phyloP scores from a whole-genome alignment of 2,329 filamentous ascomycete species.

The Xylaria sp. region DNA sequence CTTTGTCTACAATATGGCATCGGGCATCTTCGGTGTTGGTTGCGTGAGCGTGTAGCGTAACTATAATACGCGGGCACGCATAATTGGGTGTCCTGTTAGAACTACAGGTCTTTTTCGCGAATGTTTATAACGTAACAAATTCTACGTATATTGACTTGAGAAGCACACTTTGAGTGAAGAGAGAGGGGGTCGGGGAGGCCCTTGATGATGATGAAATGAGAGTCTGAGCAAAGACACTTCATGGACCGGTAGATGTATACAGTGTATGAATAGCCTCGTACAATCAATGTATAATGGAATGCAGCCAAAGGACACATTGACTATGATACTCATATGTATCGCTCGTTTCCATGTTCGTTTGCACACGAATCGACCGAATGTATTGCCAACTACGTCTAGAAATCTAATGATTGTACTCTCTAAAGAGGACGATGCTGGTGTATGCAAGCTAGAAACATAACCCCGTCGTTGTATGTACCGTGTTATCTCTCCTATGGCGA shows the following conservation, averaged over 20 bases:
- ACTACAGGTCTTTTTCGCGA: constrained; percentile 7
- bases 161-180: constrained; percentile 25
- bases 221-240: constrained; percentile 1
- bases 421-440: not conserved
- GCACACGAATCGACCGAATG: not conserved
- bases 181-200: not conserved
- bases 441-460: not conserved
- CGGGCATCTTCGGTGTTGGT: constrained; percentile 35
- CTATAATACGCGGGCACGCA: constrained; percentile 8
- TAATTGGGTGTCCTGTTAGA: constrained; percentile 12
- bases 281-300: constrained; percentile 30
- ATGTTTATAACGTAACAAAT: constrained; percentile 10
- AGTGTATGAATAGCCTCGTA: constrained; percentile 35
- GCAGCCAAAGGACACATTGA: not conserved
- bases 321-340: not conserved
- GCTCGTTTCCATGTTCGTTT: not conserved
- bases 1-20: constrained; percentile 27
- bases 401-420: constrained; percentile 16
- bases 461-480: not conserved
- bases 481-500: not conserved
- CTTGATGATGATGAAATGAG: constrained; percentile 14
- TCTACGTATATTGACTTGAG: constrained; percentile 29
- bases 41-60: constrained; percentile 17
- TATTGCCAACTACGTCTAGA: constrained; percentile 17
- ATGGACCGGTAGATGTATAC: constrained; percentile 23